Evolutionary conservation across 345 rosid genomes (phyloP).

Genomic region (Clarkia xantiana): DNA sequence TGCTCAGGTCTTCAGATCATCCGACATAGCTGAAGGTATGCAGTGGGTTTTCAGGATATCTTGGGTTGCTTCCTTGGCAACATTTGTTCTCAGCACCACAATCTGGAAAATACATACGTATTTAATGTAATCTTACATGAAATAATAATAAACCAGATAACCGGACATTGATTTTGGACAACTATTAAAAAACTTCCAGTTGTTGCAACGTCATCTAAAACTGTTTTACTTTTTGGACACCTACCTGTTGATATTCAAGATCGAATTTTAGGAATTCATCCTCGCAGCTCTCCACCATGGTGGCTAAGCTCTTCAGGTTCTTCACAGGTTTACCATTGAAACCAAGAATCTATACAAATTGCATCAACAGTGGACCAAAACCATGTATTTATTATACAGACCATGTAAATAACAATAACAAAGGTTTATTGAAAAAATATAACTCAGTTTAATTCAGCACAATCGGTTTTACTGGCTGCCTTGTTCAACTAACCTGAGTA

Average conservation of each 20-base stretch:
- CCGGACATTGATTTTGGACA: no score
- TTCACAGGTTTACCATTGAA: constrained; percentile 54
- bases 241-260: constrained; percentile 47
- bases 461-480: no score
- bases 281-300: constrained; percentile 45
- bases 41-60: constrained; percentile 52
- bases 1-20: constrained; percentile 36
- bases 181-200: background rate
- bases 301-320: constrained; percentile 49
- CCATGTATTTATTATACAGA: background rate
- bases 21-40: constrained; percentile 56
- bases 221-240: no score
- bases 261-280: constrained; percentile 53
- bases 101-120: constrained; percentile 20
- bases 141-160: no score
- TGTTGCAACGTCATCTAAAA: background rate
- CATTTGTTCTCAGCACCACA: constrained; percentile 34
- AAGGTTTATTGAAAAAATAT: background rate
- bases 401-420: background rate
- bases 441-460: no score
- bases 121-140: no score
- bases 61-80: constrained; percentile 41
- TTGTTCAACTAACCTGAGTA: constrained; percentile 37
- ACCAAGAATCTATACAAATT: constrained; percentile 26
- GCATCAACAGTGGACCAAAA: background rate